Conservation (phyloP, 495 filamentous ascomycete species). For the Trichoderma orchidacearum region DNA sequence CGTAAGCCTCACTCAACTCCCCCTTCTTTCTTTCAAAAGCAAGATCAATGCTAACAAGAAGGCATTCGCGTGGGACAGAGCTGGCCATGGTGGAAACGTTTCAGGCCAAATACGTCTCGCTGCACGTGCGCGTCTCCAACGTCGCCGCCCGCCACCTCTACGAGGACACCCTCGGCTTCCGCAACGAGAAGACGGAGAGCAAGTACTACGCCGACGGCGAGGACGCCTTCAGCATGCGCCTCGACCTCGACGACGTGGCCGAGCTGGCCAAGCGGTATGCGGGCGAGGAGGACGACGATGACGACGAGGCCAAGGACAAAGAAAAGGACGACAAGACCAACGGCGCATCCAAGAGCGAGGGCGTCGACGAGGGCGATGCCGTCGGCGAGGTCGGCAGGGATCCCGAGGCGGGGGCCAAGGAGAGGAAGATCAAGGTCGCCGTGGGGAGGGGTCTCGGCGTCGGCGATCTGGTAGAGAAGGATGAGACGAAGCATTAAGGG, state of each 20-base stretch:
- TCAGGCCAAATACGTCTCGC: slow-evolving; percentile 78
- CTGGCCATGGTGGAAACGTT: slow-evolving; percentile 93
- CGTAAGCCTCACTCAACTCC: slow-evolving; percentile 41
- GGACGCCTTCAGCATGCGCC: slow-evolving; percentile 88
- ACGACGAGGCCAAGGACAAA: slow-evolving; percentile 17
- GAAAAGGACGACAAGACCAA: slow-evolving; percentile 18
- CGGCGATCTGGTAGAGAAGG: slow-evolving; percentile 72
- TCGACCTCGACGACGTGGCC: slow-evolving; percentile 56
- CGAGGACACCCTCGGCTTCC: slow-evolving; percentile 84
- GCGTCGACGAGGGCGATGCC: slow-evolving; percentile 27
- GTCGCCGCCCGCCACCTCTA: slow-evolving; percentile 82
- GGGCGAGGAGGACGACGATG: slow-evolving; percentile 17
- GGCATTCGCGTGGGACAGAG: slow-evolving; percentile 35
- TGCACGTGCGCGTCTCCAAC: slow-evolving; percentile 92
- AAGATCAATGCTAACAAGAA: slow-evolving; percentile 5
- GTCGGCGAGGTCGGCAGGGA: slow-evolving; percentile 30
- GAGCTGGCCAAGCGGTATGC: slow-evolving; percentile 11
- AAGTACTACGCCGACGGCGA: slow-evolving; percentile 99
- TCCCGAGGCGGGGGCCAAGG: slow-evolving; percentile 12
- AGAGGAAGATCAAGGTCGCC: slow-evolving; percentile 47
- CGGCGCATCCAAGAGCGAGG: slow-evolving; percentile 16
- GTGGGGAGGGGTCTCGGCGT: slow-evolving; percentile 71
- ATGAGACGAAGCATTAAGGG: slow-evolving; percentile 42
- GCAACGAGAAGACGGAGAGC: slow-evolving; percentile 73
- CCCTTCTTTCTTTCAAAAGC: not conserved